A percentile compares a stretch with the other conserved stretches of the same genome.
Conservation (phyloP, 2,329 filamentous ascomycete genomes). For the Ramularia collo-cygni region DNA sequence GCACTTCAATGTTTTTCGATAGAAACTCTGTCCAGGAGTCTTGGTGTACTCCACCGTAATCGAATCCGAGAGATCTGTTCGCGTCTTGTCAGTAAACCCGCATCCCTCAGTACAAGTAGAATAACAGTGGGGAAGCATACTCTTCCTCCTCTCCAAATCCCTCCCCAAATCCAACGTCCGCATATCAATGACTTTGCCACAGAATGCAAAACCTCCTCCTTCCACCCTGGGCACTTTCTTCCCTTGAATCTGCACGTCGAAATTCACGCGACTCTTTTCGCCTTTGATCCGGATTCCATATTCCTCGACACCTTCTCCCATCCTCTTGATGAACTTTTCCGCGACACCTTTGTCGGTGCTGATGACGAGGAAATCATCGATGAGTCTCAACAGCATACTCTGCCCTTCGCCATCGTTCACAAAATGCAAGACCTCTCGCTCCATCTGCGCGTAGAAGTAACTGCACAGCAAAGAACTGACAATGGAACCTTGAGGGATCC, state of each 20-base stretch:
- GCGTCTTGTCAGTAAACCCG: slow-evolving; percentile 3
- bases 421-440: slow-evolving; percentile 63
- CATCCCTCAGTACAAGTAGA: slow-evolving; percentile 13
- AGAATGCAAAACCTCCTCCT: slow-evolving; percentile 69
- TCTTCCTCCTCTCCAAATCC: slow-evolving; percentile 50
- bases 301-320: slow-evolving; percentile 70
- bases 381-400: slow-evolving; percentile 69
- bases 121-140: slow-evolving; percentile 47
- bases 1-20: slow-evolving; percentile 62
- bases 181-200: slow-evolving; percentile 71
- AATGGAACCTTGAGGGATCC: slow-evolving; percentile 90
- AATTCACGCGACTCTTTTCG: slow-evolving; percentile 79
- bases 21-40: slow-evolving; percentile 68
- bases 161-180: slow-evolving; percentile 67
- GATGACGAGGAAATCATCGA: slow-evolving; percentile 90
- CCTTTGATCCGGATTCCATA: slow-evolving; percentile 76
- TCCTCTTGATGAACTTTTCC: slow-evolving; percentile 63
- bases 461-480: slow-evolving; percentile 84
- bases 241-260: slow-evolving; percentile 56
- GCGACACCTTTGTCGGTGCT: slow-evolving; percentile 64
- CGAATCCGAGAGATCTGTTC: slow-evolving; percentile 56
- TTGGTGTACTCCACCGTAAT: slow-evolving; percentile 73
- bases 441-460: slow-evolving; percentile 90
- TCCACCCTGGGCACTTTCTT: slow-evolving; percentile 43
- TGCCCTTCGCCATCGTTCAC: slow-evolving; percentile 42